Percentiles rank a stretch among this genome's conserved stretches.
These are phyloP conservation scores for Blastomyces gilchristii DNA, from an alignment of 2,329 filamentous ascomycete genomes.

Conservation along the genomic window DNA sequence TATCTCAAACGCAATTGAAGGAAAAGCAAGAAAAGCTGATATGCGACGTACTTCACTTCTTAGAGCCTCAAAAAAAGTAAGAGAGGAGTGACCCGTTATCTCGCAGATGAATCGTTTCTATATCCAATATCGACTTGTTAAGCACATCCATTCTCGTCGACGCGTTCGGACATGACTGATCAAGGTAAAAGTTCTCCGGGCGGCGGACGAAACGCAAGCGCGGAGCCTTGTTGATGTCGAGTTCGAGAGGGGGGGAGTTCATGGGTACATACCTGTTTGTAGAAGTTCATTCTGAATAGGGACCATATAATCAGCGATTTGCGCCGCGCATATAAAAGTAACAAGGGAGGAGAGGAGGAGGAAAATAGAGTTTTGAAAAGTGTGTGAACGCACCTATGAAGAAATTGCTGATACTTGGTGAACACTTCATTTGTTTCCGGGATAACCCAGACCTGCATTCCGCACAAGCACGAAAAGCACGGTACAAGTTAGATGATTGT, in stretches of 20 bases:
- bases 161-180: not conserved
- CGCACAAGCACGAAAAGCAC: conserved; percentile 11
- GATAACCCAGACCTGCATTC: conserved; percentile 75
- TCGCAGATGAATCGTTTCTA: conserved; percentile 88
- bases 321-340: not conserved
- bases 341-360: not conserved
- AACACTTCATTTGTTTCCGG: conserved; percentile 85
- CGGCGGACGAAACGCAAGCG: not conserved
- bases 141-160: not conserved
- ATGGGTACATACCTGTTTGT: conserved; percentile 58
- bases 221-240: not conserved
- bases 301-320: conserved; percentile 23
- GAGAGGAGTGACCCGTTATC: conserved; percentile 82
- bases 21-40: not conserved
- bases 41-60: conserved; percentile 66
- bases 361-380: not conserved
- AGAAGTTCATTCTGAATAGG: conserved; percentile 69
- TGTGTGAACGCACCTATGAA: conserved; percentile 55
- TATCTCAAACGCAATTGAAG: conserved; percentile 2
- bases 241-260: no score
- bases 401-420: conserved; percentile 74
- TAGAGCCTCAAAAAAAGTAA: conserved; percentile 86
- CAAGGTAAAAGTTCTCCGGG: not conserved
- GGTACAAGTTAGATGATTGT: conserved; percentile 13
- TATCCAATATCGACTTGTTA: not conserved